A percentile compares a stretch with the other conserved stretches of the same genome.
These are phyloP conservation scores for Dactylonectria estremocensis DNA, from an alignment of 2,329 filamentous ascomycete species.

Conservation along the genomic window DNA sequence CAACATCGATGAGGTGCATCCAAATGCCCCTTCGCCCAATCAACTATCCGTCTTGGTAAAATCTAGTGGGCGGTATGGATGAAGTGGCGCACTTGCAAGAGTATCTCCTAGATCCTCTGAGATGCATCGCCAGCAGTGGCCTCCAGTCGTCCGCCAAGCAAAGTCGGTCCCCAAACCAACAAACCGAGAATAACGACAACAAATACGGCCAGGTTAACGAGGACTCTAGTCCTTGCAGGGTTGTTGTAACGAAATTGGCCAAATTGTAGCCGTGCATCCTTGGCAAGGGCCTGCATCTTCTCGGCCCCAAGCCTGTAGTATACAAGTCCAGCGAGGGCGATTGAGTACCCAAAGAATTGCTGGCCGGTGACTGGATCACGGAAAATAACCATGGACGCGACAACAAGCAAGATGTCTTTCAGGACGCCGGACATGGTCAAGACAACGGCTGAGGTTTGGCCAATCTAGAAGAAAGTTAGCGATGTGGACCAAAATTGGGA, in stretches of 20 bases:
- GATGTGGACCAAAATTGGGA: too few relatives aligned
- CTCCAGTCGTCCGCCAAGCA: too few relatives aligned
- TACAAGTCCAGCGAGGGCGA: conserved; percentile 22
- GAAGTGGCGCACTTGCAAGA: too few relatives aligned
- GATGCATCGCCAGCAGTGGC: background rate
- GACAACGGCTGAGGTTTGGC: conserved; percentile 28
- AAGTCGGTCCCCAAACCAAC: conserved; percentile 16
- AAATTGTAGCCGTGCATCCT: conserved; percentile 19
- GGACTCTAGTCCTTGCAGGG: conserved; percentile 1
- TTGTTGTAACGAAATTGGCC: conserved; percentile 28
- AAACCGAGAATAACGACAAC: conserved; percentile 1
- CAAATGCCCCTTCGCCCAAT: too few relatives aligned
- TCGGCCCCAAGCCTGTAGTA: conserved; percentile 27
- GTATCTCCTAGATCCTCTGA: background rate
- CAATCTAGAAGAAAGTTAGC: conserved; percentile 20
- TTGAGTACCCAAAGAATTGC: conserved; percentile 30
- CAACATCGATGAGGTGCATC: too few relatives aligned
- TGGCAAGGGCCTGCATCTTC: conserved; percentile 16
- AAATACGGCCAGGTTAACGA: conserved; percentile 9
- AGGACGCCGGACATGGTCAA: conserved; percentile 30
- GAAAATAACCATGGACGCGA: conserved; percentile 28
- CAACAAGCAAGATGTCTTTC: conserved; percentile 28
- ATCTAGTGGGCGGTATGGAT: too few relatives aligned
- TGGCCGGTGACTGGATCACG: conserved; percentile 27
- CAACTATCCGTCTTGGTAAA: too few relatives aligned